Base-by-base conservation (phyloP, 768 basidiomycete genomes). In the Psilocybe tampanensis region DNA sequence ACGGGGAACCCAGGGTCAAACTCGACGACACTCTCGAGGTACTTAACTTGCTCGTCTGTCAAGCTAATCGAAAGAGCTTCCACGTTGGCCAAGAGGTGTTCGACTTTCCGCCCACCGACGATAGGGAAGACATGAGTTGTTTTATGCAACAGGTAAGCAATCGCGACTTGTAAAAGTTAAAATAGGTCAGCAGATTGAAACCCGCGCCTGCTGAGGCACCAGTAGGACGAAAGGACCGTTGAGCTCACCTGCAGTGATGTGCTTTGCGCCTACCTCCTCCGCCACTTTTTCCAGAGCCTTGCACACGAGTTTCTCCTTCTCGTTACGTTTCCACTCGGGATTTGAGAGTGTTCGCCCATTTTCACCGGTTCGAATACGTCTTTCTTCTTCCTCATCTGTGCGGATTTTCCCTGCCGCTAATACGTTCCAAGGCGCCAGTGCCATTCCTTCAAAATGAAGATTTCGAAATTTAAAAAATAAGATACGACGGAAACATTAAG, bases 81-180 rank as follows among this genome's bases (percentile, higher is more conserved):
- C n/a, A 84, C 53, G 61, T 84, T 86, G 44, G 75, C 74, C 41
- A 70, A 43, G 21, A 85, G 66, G 33, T 85, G 80, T 64, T 82
- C 80, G 42, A 82, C 67, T 61, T 83, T 86, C 50, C 81, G 73
- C 0, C 80, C 78, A 3, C 82, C 81, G 22, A 83, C 65, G 55
- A 83, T 72, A 0, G 81, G 81, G 68, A 84, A 83, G 0, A 82
- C 80, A 50, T 74, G 81, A 0, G 79, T 76, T 5, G 78, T 72
- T 65, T 84, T 86, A 42, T 83, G 79, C 69, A 85, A 69, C 9
- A 85, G 68, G 56, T 83, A 84, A 17, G 81, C 80, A 55, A 85
- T 78, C 11, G 81, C 81, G 6, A 83, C 80, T 29, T 19, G 42
- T 5, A 50, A 26, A 19, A 41, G 7, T 8, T 17, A 26, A n/a